Conservation (phyloP, 177 flowering plant species). For the Vitis hybrid region DNA sequence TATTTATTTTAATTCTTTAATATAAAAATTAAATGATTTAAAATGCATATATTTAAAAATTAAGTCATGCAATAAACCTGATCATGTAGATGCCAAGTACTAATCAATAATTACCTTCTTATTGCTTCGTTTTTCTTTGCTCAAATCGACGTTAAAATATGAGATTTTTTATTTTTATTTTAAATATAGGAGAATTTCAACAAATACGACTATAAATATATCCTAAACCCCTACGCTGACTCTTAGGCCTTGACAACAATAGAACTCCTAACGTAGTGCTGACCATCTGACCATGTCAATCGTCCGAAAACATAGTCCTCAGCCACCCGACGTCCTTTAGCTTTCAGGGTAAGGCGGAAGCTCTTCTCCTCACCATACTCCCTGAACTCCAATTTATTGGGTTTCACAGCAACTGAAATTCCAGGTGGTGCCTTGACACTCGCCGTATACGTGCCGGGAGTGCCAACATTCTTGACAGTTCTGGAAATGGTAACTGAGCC, state of each 20-base stretch:
- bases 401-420: conserved; percentile 32
- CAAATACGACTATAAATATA: no score
- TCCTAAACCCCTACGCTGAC: no score
- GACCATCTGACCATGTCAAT: conserved; percentile 63
- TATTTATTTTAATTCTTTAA: no score
- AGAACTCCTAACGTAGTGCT: conserved; percentile 63
- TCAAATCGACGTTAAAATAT: no score
- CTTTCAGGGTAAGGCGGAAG: conserved; percentile 35
- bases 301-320: conserved; percentile 46
- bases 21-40: no score
- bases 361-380: conserved; percentile 49
- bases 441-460: conserved; percentile 43
- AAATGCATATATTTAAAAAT: no score
- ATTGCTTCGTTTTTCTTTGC: no score
- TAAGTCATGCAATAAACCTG: no score
- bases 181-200: no score
- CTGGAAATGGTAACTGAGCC: conserved; percentile 36
- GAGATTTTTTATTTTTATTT: no score
- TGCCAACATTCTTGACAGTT: conserved; percentile 59
- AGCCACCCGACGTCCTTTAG: background rate
- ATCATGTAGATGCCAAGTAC: no score
- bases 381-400: conserved; percentile 37
- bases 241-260: conserved; percentile 35
- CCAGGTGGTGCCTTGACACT: conserved; percentile 35
- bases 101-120: no score